Base-by-base conservation (phyloP, 371 early-diverging fungal species). In the Rhizopus delemar region DNA sequence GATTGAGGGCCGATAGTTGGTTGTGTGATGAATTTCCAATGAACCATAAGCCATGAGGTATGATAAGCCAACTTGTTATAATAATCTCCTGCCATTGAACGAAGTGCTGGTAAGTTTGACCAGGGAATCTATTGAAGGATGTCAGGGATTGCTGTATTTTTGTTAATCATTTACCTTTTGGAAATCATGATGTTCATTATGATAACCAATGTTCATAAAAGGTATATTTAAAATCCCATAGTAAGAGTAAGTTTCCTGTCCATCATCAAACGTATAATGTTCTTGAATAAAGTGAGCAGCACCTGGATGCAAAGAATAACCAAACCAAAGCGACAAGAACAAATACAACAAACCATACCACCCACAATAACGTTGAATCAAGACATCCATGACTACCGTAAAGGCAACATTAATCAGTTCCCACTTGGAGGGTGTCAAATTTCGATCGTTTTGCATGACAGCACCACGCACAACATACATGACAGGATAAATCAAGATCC, bases 141-240 rank as follows among this genome's bases (percentile, higher is more conserved):
- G 1, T 16, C 12, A 34, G n/a, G 15, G 33, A 11, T 22, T 43
- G 2, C 8, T 49, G 4, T 28, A 12, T 12, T 9, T 32, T 34
- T 36, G n/a, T n/a, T 51, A 7, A 4, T n/a, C 9, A 15, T 11
- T 60, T 29, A 89, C 83, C 64, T 81, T 83, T 63, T 82, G 86
- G 75, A 93, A 97, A 77, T 98, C 99, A 79, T 97, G 97, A 82
- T 98, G 98, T 82, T 98, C 98, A 74, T 95, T 97, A 79, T 98
- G 98, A 73, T 93, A 94, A 29, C 93, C 93, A 60, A 94, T 92
- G 77, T 92, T 93, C 81, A 92, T 84, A 63, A 85, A 91, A 38
- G 90, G 82, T 43, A 78, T 56, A 78, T 97, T 98, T 46, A 95
- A 80, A 46, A 83, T 74, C 45, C 97, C 98, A 67, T 98, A 98